A percentile compares a stretch with the other conserved stretches of the same genome.
These are phyloP conservation scores for Colletotrichum cordylinicola DNA, from an alignment of 2,329 filamentous ascomycete genomes.

Conservation along the genomic window DNA sequence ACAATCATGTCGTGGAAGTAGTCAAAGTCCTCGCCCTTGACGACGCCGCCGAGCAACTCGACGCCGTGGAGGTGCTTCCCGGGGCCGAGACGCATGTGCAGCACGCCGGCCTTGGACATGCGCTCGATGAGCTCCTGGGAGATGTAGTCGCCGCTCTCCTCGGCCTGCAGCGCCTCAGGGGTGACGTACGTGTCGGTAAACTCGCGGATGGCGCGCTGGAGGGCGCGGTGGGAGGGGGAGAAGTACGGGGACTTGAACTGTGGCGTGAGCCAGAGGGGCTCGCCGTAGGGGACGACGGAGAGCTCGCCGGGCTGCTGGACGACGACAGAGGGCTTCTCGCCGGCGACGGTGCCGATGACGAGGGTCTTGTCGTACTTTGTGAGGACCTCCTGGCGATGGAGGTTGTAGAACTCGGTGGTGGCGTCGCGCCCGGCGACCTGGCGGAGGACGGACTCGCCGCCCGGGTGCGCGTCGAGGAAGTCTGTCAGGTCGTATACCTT, in stretches of 20 bases:
- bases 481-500: slow-evolving; percentile 87
- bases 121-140: slow-evolving; percentile 75
- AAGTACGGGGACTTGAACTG: slow-evolving; percentile 83
- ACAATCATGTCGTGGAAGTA: slow-evolving; percentile 86
- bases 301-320: slow-evolving; percentile 74
- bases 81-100: slow-evolving; percentile 84
- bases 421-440: slow-evolving; percentile 85
- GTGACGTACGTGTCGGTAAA: slow-evolving; percentile 76
- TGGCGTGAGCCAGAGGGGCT: slow-evolving; percentile 82
- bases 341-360: slow-evolving; percentile 76
- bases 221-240: slow-evolving; percentile 72
- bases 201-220: slow-evolving; percentile 73
- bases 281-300: slow-evolving; percentile 80
- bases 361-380: slow-evolving; percentile 74
- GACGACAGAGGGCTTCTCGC: slow-evolving; percentile 77
- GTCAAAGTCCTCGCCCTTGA: slow-evolving; percentile 83
- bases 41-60: slow-evolving; percentile 69
- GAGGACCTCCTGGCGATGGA: slow-evolving; percentile 90
- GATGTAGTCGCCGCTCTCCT: slow-evolving; percentile 76
- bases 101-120: slow-evolving; percentile 75
- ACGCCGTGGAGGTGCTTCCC: slow-evolving; percentile 81
- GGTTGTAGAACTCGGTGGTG: slow-evolving; percentile 86
- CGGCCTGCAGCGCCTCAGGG: slow-evolving; percentile 78
- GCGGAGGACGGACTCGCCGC: slow-evolving; percentile 78
- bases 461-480: slow-evolving; percentile 85